A percentile compares a stretch with the other conserved stretches of the same genome.
Evolutionary conservation across 352 stramenopile species (phyloP).

Genomic region (Pythium coloratum): DNA sequence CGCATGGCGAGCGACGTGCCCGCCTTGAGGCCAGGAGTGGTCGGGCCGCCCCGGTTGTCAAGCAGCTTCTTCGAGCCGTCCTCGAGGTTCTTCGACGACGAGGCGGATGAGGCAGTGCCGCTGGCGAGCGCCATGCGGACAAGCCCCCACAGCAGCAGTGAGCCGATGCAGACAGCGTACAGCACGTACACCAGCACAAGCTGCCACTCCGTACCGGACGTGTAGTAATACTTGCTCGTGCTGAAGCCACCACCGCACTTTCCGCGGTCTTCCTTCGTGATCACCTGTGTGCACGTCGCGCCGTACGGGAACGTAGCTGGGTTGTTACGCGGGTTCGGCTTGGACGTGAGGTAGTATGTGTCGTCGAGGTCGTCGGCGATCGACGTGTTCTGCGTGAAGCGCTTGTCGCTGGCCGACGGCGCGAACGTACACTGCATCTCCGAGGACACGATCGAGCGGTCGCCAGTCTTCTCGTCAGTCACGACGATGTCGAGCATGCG

Average conservation of each 20-base stretch:
- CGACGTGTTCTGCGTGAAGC: constrained; percentile 29
- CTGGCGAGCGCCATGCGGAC: neutral
- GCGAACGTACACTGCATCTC: constrained; percentile 30
- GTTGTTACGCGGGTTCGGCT: constrained; percentile 35
- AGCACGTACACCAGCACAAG: constrained; percentile 30
- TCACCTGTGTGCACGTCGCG: constrained; percentile 17
- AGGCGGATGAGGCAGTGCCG: neutral
- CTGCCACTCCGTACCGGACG: constrained; percentile 19
- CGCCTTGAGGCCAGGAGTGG: constrained; percentile 20
- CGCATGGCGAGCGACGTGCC: constrained; percentile 26
- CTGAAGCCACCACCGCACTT: constrained; percentile 12
- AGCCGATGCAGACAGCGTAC: constrained; percentile 26
- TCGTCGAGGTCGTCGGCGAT: constrained; percentile 11
- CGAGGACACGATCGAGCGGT: neutral
- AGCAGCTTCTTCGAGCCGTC: constrained; percentile 32
- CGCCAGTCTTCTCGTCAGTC: neutral
- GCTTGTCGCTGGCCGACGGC: constrained; percentile 8
- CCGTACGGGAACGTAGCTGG: constrained; percentile 24
- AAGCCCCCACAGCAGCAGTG: constrained; percentile 25
- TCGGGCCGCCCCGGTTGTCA: constrained; percentile 28
- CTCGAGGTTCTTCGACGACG: constrained; percentile 8
- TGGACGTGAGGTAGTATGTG: constrained; percentile 19
- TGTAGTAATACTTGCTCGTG: constrained; percentile 26
- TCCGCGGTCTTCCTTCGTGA: constrained; percentile 3
- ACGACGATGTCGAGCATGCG: constrained; percentile 25